These are phyloP conservation scores for Coniosporium apollinis DNA, from an alignment of 495 filamentous ascomycete genomes.

Conservation along the genomic window DNA sequence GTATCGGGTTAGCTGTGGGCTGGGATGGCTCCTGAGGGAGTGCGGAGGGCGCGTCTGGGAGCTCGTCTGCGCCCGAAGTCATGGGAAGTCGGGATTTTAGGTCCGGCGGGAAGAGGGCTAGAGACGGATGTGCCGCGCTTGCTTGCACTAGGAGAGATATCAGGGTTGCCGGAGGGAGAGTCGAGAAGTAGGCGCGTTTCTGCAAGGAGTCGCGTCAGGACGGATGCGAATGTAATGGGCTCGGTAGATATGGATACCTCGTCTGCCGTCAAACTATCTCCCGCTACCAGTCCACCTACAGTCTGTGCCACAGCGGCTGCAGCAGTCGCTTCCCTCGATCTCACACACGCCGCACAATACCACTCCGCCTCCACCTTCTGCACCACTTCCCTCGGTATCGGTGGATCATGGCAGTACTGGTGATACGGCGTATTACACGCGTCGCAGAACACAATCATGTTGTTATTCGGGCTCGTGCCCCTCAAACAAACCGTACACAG, in stretches of 20 bases:
- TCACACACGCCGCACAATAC: conserved; percentile 54
- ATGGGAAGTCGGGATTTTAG: conserved; percentile 11
- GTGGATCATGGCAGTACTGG: conserved; percentile 77
- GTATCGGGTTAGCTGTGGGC: conserved; percentile 5
- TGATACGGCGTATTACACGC: conserved; percentile 81
- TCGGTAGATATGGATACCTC: conserved; percentile 6
- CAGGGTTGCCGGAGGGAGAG: conserved; percentile 25
- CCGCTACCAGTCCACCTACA: conserved; percentile 21
- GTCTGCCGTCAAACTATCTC: conserved; percentile 23
- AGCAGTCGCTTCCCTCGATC: conserved; percentile 12
- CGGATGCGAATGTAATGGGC: not conserved
- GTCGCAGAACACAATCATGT: conserved; percentile 92
- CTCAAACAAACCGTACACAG: conserved; percentile 66
- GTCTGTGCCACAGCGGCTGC: conserved; percentile 4
- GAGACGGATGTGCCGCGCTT: conserved; percentile 22
- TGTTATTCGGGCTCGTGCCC: conserved; percentile 53
- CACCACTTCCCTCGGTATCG: conserved; percentile 55
- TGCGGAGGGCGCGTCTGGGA: no score
- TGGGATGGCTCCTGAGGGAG: no score
- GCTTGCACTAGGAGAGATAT: conserved; percentile 31
- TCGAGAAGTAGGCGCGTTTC: conserved; percentile 33
- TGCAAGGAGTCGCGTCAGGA: conserved; percentile 8
- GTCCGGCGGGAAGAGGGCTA: conserved; percentile 26
- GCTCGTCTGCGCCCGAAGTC: no score
- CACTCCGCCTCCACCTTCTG: conserved; percentile 51